phyloP scores from a whole-genome alignment of 2,329 filamentous ascomycete species.

The Calycina herbarum region DNA sequence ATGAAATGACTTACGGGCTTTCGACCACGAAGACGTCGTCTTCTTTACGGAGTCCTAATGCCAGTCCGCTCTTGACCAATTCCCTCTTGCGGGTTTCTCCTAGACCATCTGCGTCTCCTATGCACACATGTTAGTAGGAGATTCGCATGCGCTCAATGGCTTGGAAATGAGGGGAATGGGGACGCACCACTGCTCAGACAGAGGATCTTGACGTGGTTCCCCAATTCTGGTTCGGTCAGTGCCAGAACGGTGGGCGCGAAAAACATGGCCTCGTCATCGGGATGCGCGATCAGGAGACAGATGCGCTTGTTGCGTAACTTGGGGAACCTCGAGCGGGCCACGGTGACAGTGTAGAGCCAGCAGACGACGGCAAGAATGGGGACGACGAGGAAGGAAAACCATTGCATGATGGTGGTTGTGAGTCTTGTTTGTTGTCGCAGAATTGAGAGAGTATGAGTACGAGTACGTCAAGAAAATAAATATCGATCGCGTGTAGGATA shows the following conservation, averaged over 20 bases:
- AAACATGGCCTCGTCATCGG: constrained; percentile 99
- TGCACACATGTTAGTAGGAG: constrained; percentile 5
- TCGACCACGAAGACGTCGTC: constrained; percentile 87
- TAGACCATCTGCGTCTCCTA: constrained; percentile 82
- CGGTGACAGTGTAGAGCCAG: constrained; percentile 40
- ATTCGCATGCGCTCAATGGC: neutral
- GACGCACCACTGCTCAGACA: constrained; percentile 79
- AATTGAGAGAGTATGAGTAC: neutral
- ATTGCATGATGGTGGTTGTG: constrained; percentile 30
- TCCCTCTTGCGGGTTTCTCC: constrained; percentile 82
- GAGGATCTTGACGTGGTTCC: constrained; percentile 91
- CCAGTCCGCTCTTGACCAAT: constrained; percentile 74
- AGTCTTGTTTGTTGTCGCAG: neutral
- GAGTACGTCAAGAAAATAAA: neutral
- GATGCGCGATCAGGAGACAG: constrained; percentile 90
- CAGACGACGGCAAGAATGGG: constrained; percentile 42
- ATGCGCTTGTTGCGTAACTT: constrained; percentile 79
- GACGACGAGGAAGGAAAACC: constrained; percentile 34
- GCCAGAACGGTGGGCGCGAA: constrained; percentile 86
- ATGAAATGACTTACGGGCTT: constrained; percentile 56
- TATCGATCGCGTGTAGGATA: constrained; percentile 3
- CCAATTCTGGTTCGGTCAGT: constrained; percentile 74
- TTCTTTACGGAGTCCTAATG: constrained; percentile 70
- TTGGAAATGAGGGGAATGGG: constrained; percentile 5
- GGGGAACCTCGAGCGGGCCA: constrained; percentile 55